Conservation (phyloP, 2,329 filamentous ascomycete genomes). For the Cladosporium sp. region DNA sequence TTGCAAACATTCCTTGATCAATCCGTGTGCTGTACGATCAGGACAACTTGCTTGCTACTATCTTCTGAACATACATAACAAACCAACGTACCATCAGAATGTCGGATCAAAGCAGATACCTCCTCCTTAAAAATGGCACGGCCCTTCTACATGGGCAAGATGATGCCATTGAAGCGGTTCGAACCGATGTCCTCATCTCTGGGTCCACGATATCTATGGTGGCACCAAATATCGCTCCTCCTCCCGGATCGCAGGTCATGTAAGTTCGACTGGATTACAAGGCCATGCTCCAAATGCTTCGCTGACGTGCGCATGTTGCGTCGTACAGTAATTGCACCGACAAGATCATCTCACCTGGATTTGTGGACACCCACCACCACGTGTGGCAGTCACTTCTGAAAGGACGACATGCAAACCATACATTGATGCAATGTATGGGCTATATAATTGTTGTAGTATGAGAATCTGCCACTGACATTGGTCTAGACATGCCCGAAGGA, state of each 20-base stretch:
- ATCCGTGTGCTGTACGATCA: no score
- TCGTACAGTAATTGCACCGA: conserved; percentile 32
- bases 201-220: conserved; percentile 35
- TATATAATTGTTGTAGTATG: no score
- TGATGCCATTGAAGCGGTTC: conserved; percentile 29
- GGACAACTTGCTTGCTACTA: no score
- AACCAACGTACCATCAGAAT: neutral
- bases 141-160: conserved; percentile 34
- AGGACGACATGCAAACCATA: conserved; percentile 36
- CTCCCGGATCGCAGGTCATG: conserved; percentile 28
- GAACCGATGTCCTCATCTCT: conserved; percentile 32
- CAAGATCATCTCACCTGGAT: conserved; percentile 41
- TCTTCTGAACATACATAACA: neutral
- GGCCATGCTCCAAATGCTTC: neutral
- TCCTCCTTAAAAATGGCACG: conserved; percentile 34
- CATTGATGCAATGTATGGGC: conserved; percentile 35
- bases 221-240: conserved; percentile 22
- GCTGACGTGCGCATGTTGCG: neutral
- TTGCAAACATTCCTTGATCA: no score
- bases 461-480: no score
- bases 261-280: neutral
- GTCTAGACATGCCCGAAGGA: conserved; percentile 33
- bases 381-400: conserved; percentile 44
- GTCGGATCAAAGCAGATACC: neutral
- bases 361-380: conserved; percentile 45